phyloP scores from a whole-genome alignment of 2,329 filamentous ascomycete genomes.

The Epichloe gansuensis region DNA sequence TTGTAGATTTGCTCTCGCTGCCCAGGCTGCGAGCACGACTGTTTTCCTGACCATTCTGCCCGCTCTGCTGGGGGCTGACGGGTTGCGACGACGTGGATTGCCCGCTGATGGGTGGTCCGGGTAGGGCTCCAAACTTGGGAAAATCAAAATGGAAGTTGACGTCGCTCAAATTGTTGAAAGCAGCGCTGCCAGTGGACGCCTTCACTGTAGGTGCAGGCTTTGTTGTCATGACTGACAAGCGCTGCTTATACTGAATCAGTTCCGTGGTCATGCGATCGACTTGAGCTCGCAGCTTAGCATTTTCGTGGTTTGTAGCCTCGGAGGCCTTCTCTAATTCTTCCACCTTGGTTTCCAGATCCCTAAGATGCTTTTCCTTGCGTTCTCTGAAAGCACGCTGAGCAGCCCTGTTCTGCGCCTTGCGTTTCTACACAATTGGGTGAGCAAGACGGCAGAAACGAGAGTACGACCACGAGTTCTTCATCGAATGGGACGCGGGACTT shows the following conservation, averaged over 20 bases:
- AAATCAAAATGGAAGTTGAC: conserved; percentile 94
- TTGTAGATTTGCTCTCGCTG: conserved; percentile 14
- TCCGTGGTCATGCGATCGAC: conserved; percentile 79
- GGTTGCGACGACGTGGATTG: conserved; percentile 19
- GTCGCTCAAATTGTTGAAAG: conserved; percentile 49
- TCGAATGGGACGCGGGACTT: conserved; percentile 30
- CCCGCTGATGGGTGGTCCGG: conserved; percentile 27
- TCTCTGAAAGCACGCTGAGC: conserved; percentile 89
- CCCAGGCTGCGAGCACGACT: conserved; percentile 19
- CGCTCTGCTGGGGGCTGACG: conserved; percentile 18
- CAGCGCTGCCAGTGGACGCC: conserved; percentile 29
- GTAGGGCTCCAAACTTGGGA: conserved; percentile 75
- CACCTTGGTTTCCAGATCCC: conserved; percentile 70
- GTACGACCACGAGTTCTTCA: background rate
- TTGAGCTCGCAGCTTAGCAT: conserved; percentile 69
- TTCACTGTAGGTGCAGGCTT: conserved; percentile 27
- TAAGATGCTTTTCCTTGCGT: conserved; percentile 83
- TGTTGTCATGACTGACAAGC: conserved; percentile 47
- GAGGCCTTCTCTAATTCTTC: conserved; percentile 71
- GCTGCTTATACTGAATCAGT: conserved; percentile 81
- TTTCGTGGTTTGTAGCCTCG: conserved; percentile 72
- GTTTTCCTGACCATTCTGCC: conserved; percentile 10
- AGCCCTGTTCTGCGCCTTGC: conserved; percentile 89
- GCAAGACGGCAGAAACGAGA: background rate
- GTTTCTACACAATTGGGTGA: conserved; percentile 47